Evolutionary conservation across 176 grass and related monocot genomes (phyloP).

Genomic region (Paspalum notatum): DNA sequence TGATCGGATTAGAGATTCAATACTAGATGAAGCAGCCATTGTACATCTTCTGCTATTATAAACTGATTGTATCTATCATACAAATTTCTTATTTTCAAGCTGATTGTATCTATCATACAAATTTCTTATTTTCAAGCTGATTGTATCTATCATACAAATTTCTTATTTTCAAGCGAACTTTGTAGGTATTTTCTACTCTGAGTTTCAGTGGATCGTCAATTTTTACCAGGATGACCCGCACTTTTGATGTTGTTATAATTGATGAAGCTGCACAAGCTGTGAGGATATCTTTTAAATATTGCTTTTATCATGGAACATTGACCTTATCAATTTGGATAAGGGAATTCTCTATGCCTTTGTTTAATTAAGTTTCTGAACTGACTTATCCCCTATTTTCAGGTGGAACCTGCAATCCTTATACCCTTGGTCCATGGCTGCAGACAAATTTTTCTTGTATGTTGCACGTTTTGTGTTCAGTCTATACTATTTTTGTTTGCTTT

Average conservation of each 20-base stretch:
- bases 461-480: slow-evolving; percentile 30
- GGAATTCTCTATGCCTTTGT: slow-evolving; percentile 30
- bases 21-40: slow-evolving; percentile 95
- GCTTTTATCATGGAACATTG: slow-evolving; percentile 28
- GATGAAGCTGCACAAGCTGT: slow-evolving; percentile 99
- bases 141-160: slow-evolving; percentile 20
- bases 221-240: slow-evolving; percentile 82
- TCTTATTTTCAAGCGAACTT: slow-evolving; percentile 38
- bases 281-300: slow-evolving; percentile 43
- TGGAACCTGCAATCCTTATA: slow-evolving; percentile 87
- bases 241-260: slow-evolving; percentile 98
- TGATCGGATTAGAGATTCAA: slow-evolving; percentile 71
- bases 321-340: slow-evolving; percentile 25
- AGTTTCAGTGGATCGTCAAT: slow-evolving; percentile 90
- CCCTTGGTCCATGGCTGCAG: slow-evolving; percentile 87
- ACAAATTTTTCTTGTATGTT: slow-evolving; percentile 97
- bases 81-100: slow-evolving; percentile 35
- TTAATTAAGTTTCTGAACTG: slow-evolving; percentile 36
- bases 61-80: slow-evolving; percentile 11
- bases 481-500: not conserved
- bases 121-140: slow-evolving; percentile 29
- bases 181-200: slow-evolving; percentile 95
- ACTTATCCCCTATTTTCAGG: slow-evolving; percentile 53
- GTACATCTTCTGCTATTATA: slow-evolving; percentile 52
- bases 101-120: slow-evolving; percentile 15